A percentile compares a stretch with the other conserved stretches of the same genome.
These are phyloP conservation scores for Elongisporangium senticosum DNA, from an alignment of 352 stramenopile genomes.

Conservation along the genomic window DNA sequence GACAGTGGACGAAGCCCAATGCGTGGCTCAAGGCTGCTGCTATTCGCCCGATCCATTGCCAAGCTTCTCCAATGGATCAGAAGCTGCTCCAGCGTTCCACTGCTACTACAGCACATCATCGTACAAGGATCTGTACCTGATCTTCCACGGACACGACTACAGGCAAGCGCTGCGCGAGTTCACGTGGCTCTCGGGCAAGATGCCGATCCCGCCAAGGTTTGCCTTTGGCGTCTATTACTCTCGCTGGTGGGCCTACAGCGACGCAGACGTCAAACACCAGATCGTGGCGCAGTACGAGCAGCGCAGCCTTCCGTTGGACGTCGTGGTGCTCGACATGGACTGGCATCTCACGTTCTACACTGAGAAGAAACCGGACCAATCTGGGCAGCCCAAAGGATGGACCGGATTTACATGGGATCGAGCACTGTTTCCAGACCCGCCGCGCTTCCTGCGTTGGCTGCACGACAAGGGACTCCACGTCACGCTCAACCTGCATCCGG, in stretches of 20 bases:
- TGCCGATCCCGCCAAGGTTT: constrained; percentile 27
- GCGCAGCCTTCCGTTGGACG: constrained; percentile 31
- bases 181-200: constrained; percentile 20
- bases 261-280: constrained; percentile 22
- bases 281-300: constrained; percentile 28
- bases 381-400: constrained; percentile 25
- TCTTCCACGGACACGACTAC: constrained; percentile 37
- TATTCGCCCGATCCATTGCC: constrained; percentile 2
- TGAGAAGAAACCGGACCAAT: constrained; percentile 17
- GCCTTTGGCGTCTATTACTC: constrained; percentile 43
- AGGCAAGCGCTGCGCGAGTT: constrained; percentile 35
- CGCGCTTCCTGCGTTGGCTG: constrained; percentile 26
- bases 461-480: constrained; percentile 23
- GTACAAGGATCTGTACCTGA: constrained; percentile 46
- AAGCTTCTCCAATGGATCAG: not conserved
- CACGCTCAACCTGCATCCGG: constrained; percentile 47
- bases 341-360: constrained; percentile 52
- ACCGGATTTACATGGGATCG: constrained; percentile 51
- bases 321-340: constrained; percentile 62
- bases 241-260: constrained; percentile 44
- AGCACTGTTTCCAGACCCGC: constrained; percentile 31
- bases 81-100: constrained; percentile 5
- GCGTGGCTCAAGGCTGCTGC: constrained; percentile 23
- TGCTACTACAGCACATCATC: constrained; percentile 26
- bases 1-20: constrained; percentile 12